phyloP scores from a whole-genome alignment of 495 filamentous ascomycete genomes.

The Annulohypoxylon stygium region DNA sequence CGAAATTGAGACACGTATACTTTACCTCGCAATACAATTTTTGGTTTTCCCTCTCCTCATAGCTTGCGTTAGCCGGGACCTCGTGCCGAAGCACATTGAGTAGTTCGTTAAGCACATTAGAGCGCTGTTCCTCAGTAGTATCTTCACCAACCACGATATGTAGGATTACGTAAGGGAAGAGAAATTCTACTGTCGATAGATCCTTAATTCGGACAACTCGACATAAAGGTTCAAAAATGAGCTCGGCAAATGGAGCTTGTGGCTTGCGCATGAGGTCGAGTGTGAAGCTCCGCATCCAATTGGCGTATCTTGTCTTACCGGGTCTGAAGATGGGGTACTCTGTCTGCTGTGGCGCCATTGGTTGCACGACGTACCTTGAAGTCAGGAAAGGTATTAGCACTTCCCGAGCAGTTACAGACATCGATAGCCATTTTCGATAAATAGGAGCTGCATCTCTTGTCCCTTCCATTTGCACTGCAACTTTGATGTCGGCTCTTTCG shows the following conservation, averaged over 20 bases:
- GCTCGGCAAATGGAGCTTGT: slow-evolving; percentile 73
- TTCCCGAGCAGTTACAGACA: slow-evolving; percentile 80
- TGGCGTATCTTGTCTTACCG: slow-evolving; percentile 70
- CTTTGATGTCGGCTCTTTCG: slow-evolving; percentile 76
- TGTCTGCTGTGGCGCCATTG: slow-evolving; percentile 65
- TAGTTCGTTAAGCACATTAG: slow-evolving; percentile 79
- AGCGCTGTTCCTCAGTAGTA: slow-evolving; percentile 72
- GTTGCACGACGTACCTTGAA: slow-evolving; percentile 81
- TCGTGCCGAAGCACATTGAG: slow-evolving; percentile 75
- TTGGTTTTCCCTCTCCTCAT: slow-evolving; percentile 72
- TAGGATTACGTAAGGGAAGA: slow-evolving; percentile 85
- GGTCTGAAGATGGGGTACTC: slow-evolving; percentile 82
- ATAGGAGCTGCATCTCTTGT: slow-evolving; percentile 61
- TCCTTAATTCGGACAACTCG: slow-evolving; percentile 86
- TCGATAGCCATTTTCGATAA: slow-evolving; percentile 77
- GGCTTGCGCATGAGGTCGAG: slow-evolving; percentile 83
- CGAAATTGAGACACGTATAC: neutral
- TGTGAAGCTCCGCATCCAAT: slow-evolving; percentile 84
- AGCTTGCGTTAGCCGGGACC: slow-evolving; percentile 63
- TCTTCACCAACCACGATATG: slow-evolving; percentile 77
- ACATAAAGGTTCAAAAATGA: slow-evolving; percentile 83
- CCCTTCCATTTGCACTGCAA: slow-evolving; percentile 59
- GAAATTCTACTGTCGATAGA: slow-evolving; percentile 82
- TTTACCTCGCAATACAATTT: slow-evolving; percentile 86
- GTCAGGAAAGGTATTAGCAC: slow-evolving; percentile 86